Evolutionary conservation across 805 yeast species (phyloP), one percentile per base, ranked within the genome.

Genomic region (Saturnispora ahearnii): DNA sequence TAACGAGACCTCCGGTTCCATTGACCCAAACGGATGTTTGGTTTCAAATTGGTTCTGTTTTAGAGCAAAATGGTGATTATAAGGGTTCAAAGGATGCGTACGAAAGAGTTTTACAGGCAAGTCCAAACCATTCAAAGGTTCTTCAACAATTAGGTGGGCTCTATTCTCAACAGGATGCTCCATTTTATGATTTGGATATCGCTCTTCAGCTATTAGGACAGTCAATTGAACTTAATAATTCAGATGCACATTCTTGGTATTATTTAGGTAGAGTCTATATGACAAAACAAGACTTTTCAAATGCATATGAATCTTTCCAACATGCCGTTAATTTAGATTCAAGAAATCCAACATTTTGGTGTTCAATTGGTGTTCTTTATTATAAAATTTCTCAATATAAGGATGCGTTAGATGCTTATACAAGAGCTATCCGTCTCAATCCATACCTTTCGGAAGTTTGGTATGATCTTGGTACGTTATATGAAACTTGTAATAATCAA

Each of bases 341-440:
- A 36, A 78, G 97, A 65, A 93, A 93, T 66, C 98, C 99, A 51
- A 93, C 97, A 1, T 93, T 93, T 73, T 93, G 99, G 99, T 86
- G 95, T 59, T 83, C 90, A 32, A 85, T 86, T 61, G 99, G 99
- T 65, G 99, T 93, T 13, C 74, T 93, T 51, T 93, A 93, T 70
- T 93, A 91, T 68, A 97, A 93, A 69, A 91, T 93, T 53, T 81
- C 93, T 51, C 99, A 93, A 71, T 93, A 87, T 70, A 77, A 96
- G 51, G 99, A 93, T 65, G 99, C 99, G 2, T 73, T 93, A 55
- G 98, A 93, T 65, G 99, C 99, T 13, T 93, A 93, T 70, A 90
- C 98, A 7, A 75, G 98, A 50, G 99, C 99, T 10, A 93, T 93
- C 53, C 77, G 97, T 59, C 77, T 93, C 60, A 93, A 93, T 60